phyloP scores from a whole-genome alignment of 257 asterid species.

The Fraxinus cuspidata region DNA sequence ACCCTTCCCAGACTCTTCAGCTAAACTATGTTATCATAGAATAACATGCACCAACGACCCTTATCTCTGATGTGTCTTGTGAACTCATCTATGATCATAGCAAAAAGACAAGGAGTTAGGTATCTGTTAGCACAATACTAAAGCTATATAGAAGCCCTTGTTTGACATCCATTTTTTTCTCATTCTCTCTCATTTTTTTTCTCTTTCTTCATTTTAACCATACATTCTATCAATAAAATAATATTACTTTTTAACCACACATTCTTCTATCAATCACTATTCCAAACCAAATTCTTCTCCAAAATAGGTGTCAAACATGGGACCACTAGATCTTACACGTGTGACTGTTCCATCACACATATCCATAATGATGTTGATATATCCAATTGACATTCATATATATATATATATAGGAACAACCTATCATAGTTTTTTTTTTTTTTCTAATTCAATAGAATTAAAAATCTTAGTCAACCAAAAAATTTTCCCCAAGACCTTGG shows the following conservation, averaged over 20 bases:
- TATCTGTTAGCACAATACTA: neutral
- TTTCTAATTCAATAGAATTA: neutral
- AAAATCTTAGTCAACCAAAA: neutral
- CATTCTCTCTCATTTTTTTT: too few relatives aligned
- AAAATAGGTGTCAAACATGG: too few relatives aligned
- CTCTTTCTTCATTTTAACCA: too few relatives aligned
- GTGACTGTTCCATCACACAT: neutral
- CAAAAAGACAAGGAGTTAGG: neutral
- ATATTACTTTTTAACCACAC: too few relatives aligned
- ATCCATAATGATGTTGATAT: neutral
- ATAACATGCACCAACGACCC: neutral
- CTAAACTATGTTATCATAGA: neutral
- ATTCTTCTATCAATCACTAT: too few relatives aligned
- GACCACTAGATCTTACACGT: neutral
- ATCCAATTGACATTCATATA: neutral
- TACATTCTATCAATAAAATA: too few relatives aligned
- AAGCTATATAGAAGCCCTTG: too few relatives aligned
- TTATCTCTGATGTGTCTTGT: neutral
- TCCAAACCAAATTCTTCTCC: too few relatives aligned
- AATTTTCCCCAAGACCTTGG: neutral
- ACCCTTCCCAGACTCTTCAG: neutral
- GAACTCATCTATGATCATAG: neutral
- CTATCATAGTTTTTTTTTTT: neutral
- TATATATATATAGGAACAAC: neutral
- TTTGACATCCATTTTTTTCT: too few relatives aligned